Evolutionary conservation across 75 land plant species (phyloP).

Genomic region (Selaginella tamariscina): DNA sequence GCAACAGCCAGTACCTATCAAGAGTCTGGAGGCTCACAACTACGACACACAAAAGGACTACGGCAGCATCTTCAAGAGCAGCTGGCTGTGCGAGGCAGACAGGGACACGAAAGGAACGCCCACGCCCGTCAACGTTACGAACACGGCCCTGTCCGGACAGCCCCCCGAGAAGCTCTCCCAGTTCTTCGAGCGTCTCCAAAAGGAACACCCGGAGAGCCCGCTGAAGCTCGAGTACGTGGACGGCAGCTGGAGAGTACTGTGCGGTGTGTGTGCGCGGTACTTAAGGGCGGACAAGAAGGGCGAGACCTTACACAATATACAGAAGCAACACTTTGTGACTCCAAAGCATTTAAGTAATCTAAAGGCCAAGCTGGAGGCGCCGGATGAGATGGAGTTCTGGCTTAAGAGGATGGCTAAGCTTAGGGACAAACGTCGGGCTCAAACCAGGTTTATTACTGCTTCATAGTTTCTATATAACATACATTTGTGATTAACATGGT

Average conservation of each 20-base stretch:
- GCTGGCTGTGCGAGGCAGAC: constrained; percentile 2
- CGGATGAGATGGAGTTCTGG: constrained; percentile 9
- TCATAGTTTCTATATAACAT: too few species aligned
- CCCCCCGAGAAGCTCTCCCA: constrained; percentile 1
- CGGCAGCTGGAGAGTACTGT: constrained; percentile 15
- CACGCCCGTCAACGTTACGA: too few species aligned
- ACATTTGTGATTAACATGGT: too few species aligned
- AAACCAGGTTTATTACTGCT: neutral
- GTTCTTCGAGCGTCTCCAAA: constrained; percentile 15
- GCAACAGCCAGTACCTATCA: neutral
- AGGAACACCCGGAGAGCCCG: constrained; percentile 14
- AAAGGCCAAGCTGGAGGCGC: constrained; percentile 6
- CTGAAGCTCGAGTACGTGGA: constrained; percentile 15
- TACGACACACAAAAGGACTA: too few species aligned
- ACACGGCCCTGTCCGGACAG: neutral
- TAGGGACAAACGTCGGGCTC: neutral
- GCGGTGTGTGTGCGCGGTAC: constrained; percentile 13
- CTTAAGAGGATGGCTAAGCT: neutral
- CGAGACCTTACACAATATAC: constrained; percentile 15
- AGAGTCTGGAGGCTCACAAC: neutral
- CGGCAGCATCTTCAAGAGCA: too few species aligned
- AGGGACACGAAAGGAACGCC: too few species aligned
- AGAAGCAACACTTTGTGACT: constrained; percentile 14
- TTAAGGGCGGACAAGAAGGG: constrained; percentile 16
- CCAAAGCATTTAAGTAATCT: constrained; percentile 13